These are phyloP conservation scores for Solanum bukasovii DNA, from an alignment of 257 asterid genomes.

Conservation along the genomic window DNA sequence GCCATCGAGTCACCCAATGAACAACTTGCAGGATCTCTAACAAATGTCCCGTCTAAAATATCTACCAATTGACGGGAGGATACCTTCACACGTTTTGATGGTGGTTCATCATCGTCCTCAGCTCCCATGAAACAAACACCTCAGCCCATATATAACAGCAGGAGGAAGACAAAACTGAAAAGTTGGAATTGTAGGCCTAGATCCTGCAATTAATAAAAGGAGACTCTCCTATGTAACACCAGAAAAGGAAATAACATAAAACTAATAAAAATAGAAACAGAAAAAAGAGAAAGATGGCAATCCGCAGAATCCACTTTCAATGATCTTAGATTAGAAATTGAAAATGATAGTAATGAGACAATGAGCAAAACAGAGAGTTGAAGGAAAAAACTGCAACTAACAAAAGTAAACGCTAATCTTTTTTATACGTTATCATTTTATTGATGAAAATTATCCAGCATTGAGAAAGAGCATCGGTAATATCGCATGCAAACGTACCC, in stretches of 20 bases:
- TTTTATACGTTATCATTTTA: not conserved
- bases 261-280: not conserved
- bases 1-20: slow-evolving; percentile 54
- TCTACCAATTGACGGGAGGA: slow-evolving; percentile 36
- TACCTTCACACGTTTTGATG: slow-evolving; percentile 74
- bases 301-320: not conserved
- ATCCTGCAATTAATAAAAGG: not conserved
- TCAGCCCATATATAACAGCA: slow-evolving; percentile 58
- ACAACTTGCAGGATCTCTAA: slow-evolving; percentile 43
- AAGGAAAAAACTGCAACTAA: not conserved
- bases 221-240: not conserved
- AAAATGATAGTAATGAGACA: not conserved
- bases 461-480: not conserved
- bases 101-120: slow-evolving; percentile 75
- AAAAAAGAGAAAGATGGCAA: not conserved
- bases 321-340: not conserved
- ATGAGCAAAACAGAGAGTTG: not conserved
- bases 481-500: not conserved
- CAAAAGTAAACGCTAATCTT: not conserved
- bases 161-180: not conserved
- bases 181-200: slow-evolving; percentile 3
- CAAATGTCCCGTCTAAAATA: slow-evolving; percentile 32
- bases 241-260: not conserved
- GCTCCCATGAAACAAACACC: slow-evolving; percentile 83
- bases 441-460: not conserved